A percentile compares a stretch with the other conserved stretches of the same genome.
Evolutionary conservation across 169 alveolate genomes (phyloP).

Genomic region (Babesia ovis): DNA sequence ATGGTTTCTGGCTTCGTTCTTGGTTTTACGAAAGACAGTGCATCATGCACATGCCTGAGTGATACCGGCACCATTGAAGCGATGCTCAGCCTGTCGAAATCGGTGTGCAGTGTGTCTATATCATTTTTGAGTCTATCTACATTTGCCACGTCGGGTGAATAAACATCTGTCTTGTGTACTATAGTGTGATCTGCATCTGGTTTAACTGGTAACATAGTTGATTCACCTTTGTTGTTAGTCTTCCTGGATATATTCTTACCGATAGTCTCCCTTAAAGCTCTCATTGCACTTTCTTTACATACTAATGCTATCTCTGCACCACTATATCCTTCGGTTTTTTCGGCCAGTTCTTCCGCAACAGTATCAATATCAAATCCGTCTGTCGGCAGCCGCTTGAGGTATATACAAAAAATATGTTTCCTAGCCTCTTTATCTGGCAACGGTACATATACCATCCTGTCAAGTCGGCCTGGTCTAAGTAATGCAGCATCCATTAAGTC

Average conservation of each 20-base stretch:
- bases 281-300: conserved; percentile 89
- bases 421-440: conserved; percentile 95
- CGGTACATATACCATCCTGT: conserved; percentile 95
- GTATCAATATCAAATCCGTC: conserved; percentile 79
- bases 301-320: conserved; percentile 91
- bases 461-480: conserved; percentile 99
- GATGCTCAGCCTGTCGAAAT: neutral
- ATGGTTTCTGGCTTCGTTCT: conserved; percentile 47
- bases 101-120: neutral
- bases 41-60: conserved; percentile 20
- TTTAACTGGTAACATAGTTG: neutral
- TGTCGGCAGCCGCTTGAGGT: conserved; percentile 37
- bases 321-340: conserved; percentile 93
- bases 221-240: neutral
- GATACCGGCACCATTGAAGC: conserved; percentile 36
- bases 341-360: conserved; percentile 87
- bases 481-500: conserved; percentile 96
- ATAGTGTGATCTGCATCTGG: neutral
- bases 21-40: conserved; percentile 47
- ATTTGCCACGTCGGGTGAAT: neutral
- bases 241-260: neutral
- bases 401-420: conserved; percentile 86
- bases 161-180: neutral
- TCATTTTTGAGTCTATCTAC: neutral
- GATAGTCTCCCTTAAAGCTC: conserved; percentile 44